These are phyloP conservation scores for Scenedesmus sp. DNA, from an alignment of 163 green algal species.

Conservation along the genomic window DNA sequence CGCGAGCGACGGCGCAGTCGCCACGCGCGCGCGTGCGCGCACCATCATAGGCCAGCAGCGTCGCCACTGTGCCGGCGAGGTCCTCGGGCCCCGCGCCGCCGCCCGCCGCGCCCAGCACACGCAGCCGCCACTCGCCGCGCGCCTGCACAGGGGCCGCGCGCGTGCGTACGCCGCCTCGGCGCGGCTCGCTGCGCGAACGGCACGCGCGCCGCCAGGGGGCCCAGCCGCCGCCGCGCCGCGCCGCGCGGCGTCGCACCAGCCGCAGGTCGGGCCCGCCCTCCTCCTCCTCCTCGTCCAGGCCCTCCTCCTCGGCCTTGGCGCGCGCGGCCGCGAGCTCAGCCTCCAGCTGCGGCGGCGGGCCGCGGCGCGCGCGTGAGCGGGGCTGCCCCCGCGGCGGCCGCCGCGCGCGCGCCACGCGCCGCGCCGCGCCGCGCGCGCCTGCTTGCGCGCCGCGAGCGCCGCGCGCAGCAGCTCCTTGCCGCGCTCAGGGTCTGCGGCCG, in stretches of 20 bases:
- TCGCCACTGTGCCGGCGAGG: slow-evolving; percentile 59
- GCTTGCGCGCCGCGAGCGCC: slow-evolving; percentile 35
- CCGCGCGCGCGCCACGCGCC: too few relatives aligned
- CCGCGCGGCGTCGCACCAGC: slow-evolving; percentile 9
- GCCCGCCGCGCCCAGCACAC: slow-evolving; percentile 48
- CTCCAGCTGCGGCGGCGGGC: slow-evolving; percentile 27
- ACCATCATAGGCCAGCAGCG: slow-evolving; percentile 67
- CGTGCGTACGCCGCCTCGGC: too few relatives aligned
- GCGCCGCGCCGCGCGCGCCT: slow-evolving; percentile 11
- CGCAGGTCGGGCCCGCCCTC: slow-evolving; percentile 47
- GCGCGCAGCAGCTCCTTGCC: slow-evolving; percentile 49
- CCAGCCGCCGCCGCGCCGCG: neutral
- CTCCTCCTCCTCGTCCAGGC: slow-evolving; percentile 54
- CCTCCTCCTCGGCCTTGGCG: slow-evolving; percentile 51
- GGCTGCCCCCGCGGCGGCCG: too few relatives aligned
- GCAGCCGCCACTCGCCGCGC: slow-evolving; percentile 54
- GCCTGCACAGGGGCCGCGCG: slow-evolving; percentile 9
- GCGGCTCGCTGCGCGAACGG: neutral
- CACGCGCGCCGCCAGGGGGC: neutral
- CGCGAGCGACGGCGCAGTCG: neutral
- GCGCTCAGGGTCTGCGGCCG: neutral
- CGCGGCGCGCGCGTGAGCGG: too few relatives aligned
- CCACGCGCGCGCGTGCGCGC: neutral
- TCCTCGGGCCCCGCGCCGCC: slow-evolving; percentile 59
- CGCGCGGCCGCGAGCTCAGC: slow-evolving; percentile 27